phyloP scores from a whole-genome alignment of 192 early-diverging fungal species.

The Podochytrium sp. region DNA sequence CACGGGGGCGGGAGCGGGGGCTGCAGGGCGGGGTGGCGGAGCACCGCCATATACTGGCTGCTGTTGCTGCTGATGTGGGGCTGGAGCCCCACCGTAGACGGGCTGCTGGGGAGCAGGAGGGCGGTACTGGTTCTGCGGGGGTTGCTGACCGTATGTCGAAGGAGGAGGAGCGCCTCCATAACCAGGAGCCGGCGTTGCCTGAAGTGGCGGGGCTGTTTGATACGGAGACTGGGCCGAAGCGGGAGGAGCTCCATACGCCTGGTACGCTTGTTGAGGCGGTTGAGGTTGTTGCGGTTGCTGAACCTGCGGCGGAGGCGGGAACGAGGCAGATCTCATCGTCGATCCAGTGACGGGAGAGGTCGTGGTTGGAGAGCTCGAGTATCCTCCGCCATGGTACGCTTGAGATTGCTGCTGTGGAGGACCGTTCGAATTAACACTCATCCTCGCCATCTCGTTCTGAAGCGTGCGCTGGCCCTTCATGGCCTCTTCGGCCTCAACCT shows the following conservation, averaged over 20 bases:
- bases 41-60: slow-evolving; percentile 22
- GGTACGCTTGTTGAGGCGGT: neutral
- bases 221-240: neutral
- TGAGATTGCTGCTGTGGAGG: neutral
- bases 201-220: slow-evolving; percentile 37
- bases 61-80: slow-evolving; percentile 18
- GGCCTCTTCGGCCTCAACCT: slow-evolving; percentile 56
- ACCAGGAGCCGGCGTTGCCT: slow-evolving; percentile 31
- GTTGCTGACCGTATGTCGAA: slow-evolving; percentile 20
- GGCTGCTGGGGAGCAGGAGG: slow-evolving; percentile 16
- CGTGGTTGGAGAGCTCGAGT: neutral
- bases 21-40: neutral
- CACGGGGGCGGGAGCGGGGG: neutral
- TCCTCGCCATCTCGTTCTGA: slow-evolving; percentile 60
- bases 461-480: slow-evolving; percentile 65
- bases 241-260: neutral
- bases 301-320: neutral
- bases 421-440: slow-evolving; percentile 35
- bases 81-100: slow-evolving; percentile 23
- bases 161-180: slow-evolving; percentile 18
- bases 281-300: neutral
- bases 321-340: neutral
- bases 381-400: neutral
- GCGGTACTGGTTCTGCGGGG: slow-evolving; percentile 33
- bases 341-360: slow-evolving; percentile 4